Evolutionary conservation across 2,329 filamentous ascomycete genomes (phyloP).

Genomic region (Neoscytalidium dimidiatum): DNA sequence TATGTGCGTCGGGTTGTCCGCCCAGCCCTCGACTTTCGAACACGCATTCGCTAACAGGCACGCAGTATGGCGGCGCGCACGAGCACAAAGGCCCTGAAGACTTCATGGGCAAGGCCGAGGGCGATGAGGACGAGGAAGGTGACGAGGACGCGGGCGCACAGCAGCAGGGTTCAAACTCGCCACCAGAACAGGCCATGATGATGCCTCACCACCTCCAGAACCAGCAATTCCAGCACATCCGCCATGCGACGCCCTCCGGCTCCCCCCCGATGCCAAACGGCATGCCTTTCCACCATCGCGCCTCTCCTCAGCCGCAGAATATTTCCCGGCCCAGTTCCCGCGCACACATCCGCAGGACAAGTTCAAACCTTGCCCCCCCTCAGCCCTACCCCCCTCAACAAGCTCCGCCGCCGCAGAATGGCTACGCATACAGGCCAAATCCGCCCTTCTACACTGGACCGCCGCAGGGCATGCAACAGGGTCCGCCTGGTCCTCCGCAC

Average conservation of each 20-base stretch:
- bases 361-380: slow-evolving; percentile 69
- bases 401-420: slow-evolving; percentile 52
- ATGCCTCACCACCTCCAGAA: slow-evolving; percentile 49
- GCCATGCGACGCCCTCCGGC: slow-evolving; percentile 79
- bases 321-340: slow-evolving; percentile 78
- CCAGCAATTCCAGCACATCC: slow-evolving; percentile 75
- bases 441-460: slow-evolving; percentile 79
- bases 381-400: slow-evolving; percentile 52
- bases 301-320: slow-evolving; percentile 78
- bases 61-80: slow-evolving; percentile 84
- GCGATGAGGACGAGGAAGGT: slow-evolving; percentile 80
- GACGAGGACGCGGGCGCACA: slow-evolving; percentile 67
- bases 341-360: slow-evolving; percentile 74
- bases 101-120: slow-evolving; percentile 75
- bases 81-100: slow-evolving; percentile 96
- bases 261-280: slow-evolving; percentile 86
- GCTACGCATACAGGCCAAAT: slow-evolving; percentile 82
- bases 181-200: slow-evolving; percentile 63
- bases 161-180: slow-evolving; percentile 66
- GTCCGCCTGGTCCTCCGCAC: slow-evolving; percentile 35
- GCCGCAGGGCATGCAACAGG: slow-evolving; percentile 49
- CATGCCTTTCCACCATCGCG: slow-evolving; percentile 69
- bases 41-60: slow-evolving; percentile 28
- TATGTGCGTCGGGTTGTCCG: slow-evolving; percentile 63
- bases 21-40: not conserved